These are phyloP conservation scores for Lunasporangiospora selenospora DNA, from an alignment of 192 early-diverging fungal genomes.

Conservation along the genomic window DNA sequence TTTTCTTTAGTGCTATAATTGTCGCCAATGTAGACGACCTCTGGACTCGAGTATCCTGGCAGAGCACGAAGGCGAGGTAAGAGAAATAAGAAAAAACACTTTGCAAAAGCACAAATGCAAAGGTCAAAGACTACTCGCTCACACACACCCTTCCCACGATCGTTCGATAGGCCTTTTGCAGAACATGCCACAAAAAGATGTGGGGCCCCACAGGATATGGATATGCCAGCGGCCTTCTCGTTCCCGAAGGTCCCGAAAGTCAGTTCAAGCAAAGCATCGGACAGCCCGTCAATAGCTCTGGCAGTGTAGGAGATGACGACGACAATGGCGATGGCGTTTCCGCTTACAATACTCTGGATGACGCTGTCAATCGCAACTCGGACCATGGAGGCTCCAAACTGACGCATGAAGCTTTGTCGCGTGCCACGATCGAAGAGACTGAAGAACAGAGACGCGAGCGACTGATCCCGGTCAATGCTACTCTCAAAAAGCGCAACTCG, in stretches of 20 bases:
- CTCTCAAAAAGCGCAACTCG: slow-evolving; percentile 39
- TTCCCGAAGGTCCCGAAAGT: slow-evolving; percentile 38
- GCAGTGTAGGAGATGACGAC: neutral
- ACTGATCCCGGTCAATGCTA: slow-evolving; percentile 37
- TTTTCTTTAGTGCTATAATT: slow-evolving; percentile 23
- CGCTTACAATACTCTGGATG: slow-evolving; percentile 2
- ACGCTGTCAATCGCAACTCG: neutral
- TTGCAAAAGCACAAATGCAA: neutral
- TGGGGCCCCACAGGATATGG: slow-evolving; percentile 65
- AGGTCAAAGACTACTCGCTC: neutral
- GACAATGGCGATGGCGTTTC: slow-evolving; percentile 2
- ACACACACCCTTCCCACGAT: neutral
- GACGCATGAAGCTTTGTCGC: too few relatives aligned
- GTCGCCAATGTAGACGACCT: slow-evolving; percentile 60
- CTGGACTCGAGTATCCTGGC: slow-evolving; percentile 60
- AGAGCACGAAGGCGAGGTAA: slow-evolving; percentile 63
- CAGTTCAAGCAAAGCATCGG: slow-evolving; percentile 45
- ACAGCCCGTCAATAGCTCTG: slow-evolving; percentile 18
- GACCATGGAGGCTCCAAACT: too few relatives aligned
- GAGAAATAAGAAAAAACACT: neutral
- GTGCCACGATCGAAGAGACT: slow-evolving; percentile 12
- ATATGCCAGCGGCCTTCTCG: slow-evolving; percentile 24
- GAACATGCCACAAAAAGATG: slow-evolving; percentile 58
- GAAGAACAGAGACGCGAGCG: slow-evolving; percentile 37
- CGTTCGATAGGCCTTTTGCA: slow-evolving; percentile 59